Percentiles rank a stretch among this genome's conserved stretches.
phyloP scores from a whole-genome alignment of 306 rosid species.

The Citrullus colocynthis region DNA sequence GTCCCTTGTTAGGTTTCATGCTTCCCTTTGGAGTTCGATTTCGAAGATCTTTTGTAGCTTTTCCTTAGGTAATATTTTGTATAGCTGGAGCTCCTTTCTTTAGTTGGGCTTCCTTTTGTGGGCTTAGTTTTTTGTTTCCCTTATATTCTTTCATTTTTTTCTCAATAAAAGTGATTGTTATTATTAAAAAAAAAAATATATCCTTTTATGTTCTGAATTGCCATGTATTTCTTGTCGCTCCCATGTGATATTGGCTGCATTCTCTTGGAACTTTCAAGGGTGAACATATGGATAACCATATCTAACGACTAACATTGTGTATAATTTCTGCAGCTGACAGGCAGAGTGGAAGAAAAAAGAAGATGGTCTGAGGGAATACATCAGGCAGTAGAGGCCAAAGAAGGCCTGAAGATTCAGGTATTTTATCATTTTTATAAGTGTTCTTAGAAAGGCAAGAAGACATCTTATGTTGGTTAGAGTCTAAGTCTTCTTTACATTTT shows the following conservation, averaged over 20 bases:
- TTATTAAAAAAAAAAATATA: too few species aligned
- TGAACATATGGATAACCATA: neutral
- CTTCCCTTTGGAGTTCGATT: neutral
- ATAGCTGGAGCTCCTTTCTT: neutral
- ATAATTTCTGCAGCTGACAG: constrained; percentile 52
- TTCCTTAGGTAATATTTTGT: neutral
- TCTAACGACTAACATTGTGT: constrained; percentile 1
- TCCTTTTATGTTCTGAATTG: neutral
- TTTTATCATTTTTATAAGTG: constrained; percentile 7
- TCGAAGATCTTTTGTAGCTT: too few species aligned
- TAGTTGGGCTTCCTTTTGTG: neutral
- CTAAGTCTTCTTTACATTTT: constrained; percentile 14
- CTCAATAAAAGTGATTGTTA: neutral
- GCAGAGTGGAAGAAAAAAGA: constrained; percentile 95
- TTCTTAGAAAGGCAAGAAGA: neutral
- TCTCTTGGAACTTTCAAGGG: neutral
- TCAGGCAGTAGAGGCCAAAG: constrained; percentile 99
- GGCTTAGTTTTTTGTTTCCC: neutral
- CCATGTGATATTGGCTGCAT: neutral
- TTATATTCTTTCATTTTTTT: too few species aligned
- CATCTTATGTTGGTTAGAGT: constrained; percentile 15
- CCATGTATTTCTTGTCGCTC: neutral
- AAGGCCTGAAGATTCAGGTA: constrained; percentile 92
- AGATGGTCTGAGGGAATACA: constrained; percentile 99
- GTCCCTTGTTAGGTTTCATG: neutral